Conservation (phyloP, 768 basidiomycete genomes). For the Rhizopogon roseolus region DNA sequence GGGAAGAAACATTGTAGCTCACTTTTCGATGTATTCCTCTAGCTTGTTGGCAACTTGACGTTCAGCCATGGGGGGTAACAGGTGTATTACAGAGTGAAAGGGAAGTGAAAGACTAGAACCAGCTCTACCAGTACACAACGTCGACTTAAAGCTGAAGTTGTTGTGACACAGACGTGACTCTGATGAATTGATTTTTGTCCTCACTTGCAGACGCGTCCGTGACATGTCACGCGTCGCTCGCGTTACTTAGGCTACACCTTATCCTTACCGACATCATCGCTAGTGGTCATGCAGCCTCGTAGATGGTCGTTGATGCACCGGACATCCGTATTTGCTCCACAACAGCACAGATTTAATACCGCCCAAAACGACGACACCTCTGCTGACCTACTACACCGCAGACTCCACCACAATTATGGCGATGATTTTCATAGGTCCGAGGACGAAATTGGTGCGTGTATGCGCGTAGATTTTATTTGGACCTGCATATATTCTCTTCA, state of each 20-base stretch:
- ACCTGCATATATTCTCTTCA: constrained; percentile 20
- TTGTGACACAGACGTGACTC: constrained; percentile 1
- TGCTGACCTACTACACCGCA: neutral
- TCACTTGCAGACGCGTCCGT: constrained; percentile 23
- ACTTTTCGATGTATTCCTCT: constrained; percentile 81
- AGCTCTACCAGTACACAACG: constrained; percentile 3
- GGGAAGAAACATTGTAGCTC: constrained; percentile 14
- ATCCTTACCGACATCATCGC: neutral
- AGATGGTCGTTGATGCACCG: neutral
- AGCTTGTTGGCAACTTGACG: constrained; percentile 45
- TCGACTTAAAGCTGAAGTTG: neutral
- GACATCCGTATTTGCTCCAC: neutral
- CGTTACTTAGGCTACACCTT: neutral
- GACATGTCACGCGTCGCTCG: constrained; percentile 16
- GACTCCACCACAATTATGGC: constrained; percentile 2
- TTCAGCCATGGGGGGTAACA: constrained; percentile 17
- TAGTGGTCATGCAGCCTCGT: neutral
- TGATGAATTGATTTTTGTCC: neutral
- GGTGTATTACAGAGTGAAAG: constrained; percentile 9
- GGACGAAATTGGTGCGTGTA: constrained; percentile 20
- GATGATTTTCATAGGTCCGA: constrained; percentile 4
- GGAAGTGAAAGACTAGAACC: neutral
- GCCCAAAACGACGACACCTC: neutral
- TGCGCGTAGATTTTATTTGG: constrained; percentile 7
- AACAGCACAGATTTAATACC: neutral